Evolutionary conservation across 176 grass and related monocot genomes (phyloP), one percentile per base, ranked within the genome.

Genomic region (Dendrocalamus sinicus): DNA sequence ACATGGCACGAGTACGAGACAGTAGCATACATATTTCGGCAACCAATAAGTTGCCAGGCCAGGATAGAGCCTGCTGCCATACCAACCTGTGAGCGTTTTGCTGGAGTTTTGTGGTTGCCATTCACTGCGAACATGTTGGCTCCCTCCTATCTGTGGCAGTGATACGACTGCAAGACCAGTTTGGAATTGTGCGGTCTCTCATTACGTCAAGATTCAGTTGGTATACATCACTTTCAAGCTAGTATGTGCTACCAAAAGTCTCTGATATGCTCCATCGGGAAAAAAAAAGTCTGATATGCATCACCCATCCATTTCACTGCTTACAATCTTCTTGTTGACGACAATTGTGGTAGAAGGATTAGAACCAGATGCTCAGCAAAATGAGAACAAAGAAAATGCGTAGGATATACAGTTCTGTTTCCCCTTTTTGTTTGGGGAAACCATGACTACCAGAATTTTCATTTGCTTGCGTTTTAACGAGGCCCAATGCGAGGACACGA

Each of bases 101-200:
- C 28, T 71, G 65, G 64, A 77, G 71, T 23, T 46, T 72, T 82
- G 46, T 14, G 17, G 45, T 44, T 44, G 72, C 77, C 88, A 53
- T 24, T 78, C 22, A 59, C 19, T 76, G 75, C 32, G 7, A 40
- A 62, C 76, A 26, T 62, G 76, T 64, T 37, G 16, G 53, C 3
- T 60, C 1, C 59, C 59, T 64, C n/a, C 23, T 14, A 22, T 1
- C 8, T n/a, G 19, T 51, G 52, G 28, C 76, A 72, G 26, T 26
- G 76, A 63, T 73, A 41, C 75, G 35, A 26, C 41, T 43, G 6
- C 41, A 6, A 72, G 74, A 45, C n/a, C 1, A 3, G 12, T 11
- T 0, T 50, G 19, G 11, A 52, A 0, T 15, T 62, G 58, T 3
- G 19, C 26, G 32, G 30, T 19, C 46, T 40, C 45, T 24, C 32